These are phyloP conservation scores for Arachnomyces sp. DNA, from an alignment of 2,329 filamentous ascomycete species.

Conservation along the genomic window DNA sequence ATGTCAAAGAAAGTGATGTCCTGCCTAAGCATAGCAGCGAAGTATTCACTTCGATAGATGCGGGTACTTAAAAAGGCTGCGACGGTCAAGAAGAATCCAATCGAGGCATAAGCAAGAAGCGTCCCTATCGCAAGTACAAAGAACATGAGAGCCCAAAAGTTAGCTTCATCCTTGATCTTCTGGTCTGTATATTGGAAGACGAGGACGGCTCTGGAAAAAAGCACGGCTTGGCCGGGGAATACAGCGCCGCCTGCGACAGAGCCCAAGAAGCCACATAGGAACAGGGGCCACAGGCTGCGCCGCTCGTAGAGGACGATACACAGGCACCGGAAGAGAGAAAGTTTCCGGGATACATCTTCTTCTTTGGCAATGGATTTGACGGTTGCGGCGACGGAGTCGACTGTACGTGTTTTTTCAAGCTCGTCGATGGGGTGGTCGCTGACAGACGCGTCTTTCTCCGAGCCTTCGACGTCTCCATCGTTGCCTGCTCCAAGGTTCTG, in stretches of 20 bases:
- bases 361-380: conserved; percentile 1
- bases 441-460: conserved; percentile 18
- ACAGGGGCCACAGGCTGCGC: conserved; percentile 30
- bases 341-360: conserved; percentile 12
- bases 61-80: conserved; percentile 11
- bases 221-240: conserved; percentile 42
- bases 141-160: conserved; percentile 43
- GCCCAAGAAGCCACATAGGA: conserved; percentile 27
- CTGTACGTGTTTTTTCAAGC: background rate
- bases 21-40: conserved; percentile 19
- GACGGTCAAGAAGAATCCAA: conserved; percentile 14
- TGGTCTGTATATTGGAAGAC: conserved; percentile 17
- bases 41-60: conserved; percentile 17
- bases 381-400: conserved; percentile 5
- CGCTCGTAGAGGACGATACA: conserved; percentile 30
- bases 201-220: conserved; percentile 20
- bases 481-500: conserved; percentile 17
- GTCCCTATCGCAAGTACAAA: conserved; percentile 36
- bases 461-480: conserved; percentile 32
- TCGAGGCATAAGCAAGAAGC: conserved; percentile 26
- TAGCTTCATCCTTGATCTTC: conserved; percentile 21
- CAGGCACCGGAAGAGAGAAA: conserved; percentile 27
- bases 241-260: conserved; percentile 32
- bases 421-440: conserved; percentile 4
- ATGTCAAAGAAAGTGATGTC: conserved; percentile 23